Conservation (phyloP, 768 basidiomycete genomes). For the Punctularia strigosozonata region DNA sequence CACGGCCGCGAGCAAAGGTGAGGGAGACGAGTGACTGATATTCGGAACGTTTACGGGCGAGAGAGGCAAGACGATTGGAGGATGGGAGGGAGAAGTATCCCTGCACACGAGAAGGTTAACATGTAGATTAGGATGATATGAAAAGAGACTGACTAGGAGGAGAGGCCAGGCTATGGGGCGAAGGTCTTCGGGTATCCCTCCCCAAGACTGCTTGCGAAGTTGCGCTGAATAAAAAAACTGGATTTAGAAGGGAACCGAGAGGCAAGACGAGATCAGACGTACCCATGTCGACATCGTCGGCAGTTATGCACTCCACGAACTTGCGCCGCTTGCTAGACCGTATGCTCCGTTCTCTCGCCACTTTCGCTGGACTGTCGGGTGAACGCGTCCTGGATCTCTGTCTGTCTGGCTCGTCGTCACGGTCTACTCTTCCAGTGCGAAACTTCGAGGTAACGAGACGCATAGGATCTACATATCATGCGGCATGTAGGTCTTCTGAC, state of each 20-base stretch:
- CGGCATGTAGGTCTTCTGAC: conserved; percentile 7
- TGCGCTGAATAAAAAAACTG: conserved; percentile 37
- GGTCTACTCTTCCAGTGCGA: too few species aligned
- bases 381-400: conserved; percentile 9
- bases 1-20: conserved; percentile 78
- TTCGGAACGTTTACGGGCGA: conserved; percentile 86
- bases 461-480: conserved; percentile 42
- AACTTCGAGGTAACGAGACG: conserved; percentile 41
- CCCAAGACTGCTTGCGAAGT: conserved; percentile 88
- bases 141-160: conserved; percentile 54
- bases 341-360: conserved; percentile 66
- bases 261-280: conserved; percentile 15
- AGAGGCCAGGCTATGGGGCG: conserved; percentile 92
- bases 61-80: conserved; percentile 59
- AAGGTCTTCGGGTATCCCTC: conserved; percentile 80
- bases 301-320: conserved; percentile 68
- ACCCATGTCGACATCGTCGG: conserved; percentile 78
- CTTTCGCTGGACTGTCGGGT: conserved; percentile 35
- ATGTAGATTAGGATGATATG: neutral
- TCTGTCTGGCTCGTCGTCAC: conserved; percentile 20
- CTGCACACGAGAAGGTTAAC: conserved; percentile 26
- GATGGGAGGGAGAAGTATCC: conserved; percentile 86
- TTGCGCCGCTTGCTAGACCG: conserved; percentile 68
- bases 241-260: neutral
- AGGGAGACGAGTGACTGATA: conserved; percentile 83